Evolutionary conservation across 768 basidiomycete species (phyloP), one percentile per base, ranked within the genome.

Genomic region (Xerocomellus amylosporus): DNA sequence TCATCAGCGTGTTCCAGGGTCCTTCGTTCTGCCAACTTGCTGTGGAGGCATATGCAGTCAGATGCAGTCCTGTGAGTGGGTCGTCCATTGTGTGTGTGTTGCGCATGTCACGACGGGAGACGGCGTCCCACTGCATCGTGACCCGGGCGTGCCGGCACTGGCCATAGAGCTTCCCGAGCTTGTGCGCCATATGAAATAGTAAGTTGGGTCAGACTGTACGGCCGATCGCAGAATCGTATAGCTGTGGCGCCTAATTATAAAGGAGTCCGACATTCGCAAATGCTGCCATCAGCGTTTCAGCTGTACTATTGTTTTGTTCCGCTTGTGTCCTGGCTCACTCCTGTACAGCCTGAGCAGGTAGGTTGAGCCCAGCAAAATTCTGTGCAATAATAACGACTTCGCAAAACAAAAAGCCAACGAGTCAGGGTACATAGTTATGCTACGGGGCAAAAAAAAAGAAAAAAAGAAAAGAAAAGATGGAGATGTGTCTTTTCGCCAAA

Each of bases 381-480:
- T 42, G 13, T 15, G 20, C 30, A 24, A 43, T 20, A 55, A 24
- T 33, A 38, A 17, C 6, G 37, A 24, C 13, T 20, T 22, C 4
- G 38, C 28, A 22, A 40, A 26, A 24, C 24, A 36, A 24, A 31
- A 42, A 6, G 13, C 3, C 19, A 20, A n/a, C 13, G 40, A 15
- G 34, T 44, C 38, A 45, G 38, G 45, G 55, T 47, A 52, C 22
- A 20, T 56, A 37, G 33, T 17, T 41, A 52, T 46, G 31, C 37
- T 51, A 52, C 12, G 19, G 5, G 28, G 20, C 6, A 10, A 24
- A 53, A 17, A 19, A 55, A 15, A 46, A 20, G 17, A 5, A 13
- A 19, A 26, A 30, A 13, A 7, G 22, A 15, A 22, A 20, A 38
- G 12, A 24, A 5, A 36, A 17, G 28, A 28, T 31, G 53, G 24